A percentile compares a stretch with the other conserved stretches of the same genome.
Conservation (phyloP, 768 basidiomycete genomes). For the Hericium erinaceus region DNA sequence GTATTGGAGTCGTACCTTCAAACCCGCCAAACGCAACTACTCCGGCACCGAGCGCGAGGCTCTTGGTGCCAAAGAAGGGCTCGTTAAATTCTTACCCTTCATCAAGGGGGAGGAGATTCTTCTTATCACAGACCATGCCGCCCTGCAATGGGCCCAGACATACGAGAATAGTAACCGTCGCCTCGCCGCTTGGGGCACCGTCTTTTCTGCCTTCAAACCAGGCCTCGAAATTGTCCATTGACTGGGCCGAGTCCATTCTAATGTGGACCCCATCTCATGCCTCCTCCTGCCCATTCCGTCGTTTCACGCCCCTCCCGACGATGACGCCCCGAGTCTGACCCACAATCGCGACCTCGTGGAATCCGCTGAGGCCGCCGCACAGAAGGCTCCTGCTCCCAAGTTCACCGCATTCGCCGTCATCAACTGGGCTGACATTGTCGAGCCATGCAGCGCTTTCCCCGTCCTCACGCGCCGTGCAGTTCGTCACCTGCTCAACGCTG, state of each 20-base stretch:
- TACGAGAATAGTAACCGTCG: conserved; percentile 18
- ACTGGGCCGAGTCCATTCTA: too few relatives aligned
- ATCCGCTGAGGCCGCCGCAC: too few relatives aligned
- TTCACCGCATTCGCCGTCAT: too few relatives aligned
- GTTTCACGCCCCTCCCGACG: too few relatives aligned
- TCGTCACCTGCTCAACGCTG: too few relatives aligned
- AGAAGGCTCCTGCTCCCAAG: too few relatives aligned
- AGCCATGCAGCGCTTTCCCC: too few relatives aligned
- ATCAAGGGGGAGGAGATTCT: conserved; percentile 27
- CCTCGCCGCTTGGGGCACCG: conserved; percentile 23
- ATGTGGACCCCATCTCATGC: too few relatives aligned
- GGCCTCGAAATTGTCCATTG: conserved; percentile 3
- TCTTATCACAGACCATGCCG: conserved; percentile 18
- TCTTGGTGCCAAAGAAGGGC: neutral
- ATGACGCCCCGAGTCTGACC: neutral
- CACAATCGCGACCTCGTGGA: neutral
- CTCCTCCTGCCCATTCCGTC: too few relatives aligned
- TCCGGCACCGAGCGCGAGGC: neutral
- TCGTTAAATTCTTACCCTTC: conserved; percentile 15
- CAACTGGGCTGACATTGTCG: too few relatives aligned
- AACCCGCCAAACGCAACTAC: neutral
- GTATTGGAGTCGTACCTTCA: conserved; percentile 12
- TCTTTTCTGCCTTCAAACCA: conserved; percentile 23
- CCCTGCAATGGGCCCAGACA: conserved; percentile 18
- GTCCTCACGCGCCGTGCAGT: too few relatives aligned